Evolutionary conservation across 768 basidiomycete species (phyloP), one percentile per base, ranked within the genome.

Genomic region (Terana coerulea): DNA sequence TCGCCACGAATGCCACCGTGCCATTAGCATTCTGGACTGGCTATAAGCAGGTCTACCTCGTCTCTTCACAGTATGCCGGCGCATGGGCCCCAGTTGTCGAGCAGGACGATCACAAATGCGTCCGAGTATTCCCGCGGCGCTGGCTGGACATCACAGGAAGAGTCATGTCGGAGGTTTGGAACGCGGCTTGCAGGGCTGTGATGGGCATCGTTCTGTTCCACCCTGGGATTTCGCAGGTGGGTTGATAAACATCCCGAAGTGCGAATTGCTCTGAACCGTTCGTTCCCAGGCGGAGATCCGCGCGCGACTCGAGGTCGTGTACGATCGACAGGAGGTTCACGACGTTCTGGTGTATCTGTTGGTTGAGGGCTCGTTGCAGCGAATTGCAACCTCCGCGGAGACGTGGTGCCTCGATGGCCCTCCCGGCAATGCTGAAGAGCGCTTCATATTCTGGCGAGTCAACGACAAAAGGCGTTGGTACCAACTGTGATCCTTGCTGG

Each of bases 91-190:
- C 87, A 31, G 61, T 68, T 10, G 11, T 28, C 24, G 31, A 45
- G 11, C 42, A 35, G 35, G 39, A 33, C 12, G 31, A 37, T n/a
- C 30, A 15, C 14, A 47, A 41, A 29, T n/a, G 67, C 21, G 41
- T 39, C 5, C 46, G 56, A 36, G 35, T 82, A 14, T 75, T 82
- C 47, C 89, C 90, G 35, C 75, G 88, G 29, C 80, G 89, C 15
- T 91, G 89, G 90, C 67, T 88, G 34, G 86, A 89, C 62, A 77
- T 89, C 49, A 69, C 71, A n/a, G 90, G 90, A 3, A 59, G 59
- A 14, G 81, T 72, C 59, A 69, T 90, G 30, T 63, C 68, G 9
- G 81, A 83, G 51, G 75, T 78, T 31, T 92, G 90, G 90, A 75
- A 80, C 49, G 78, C 85, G n/a, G 88, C 82, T 7, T 61, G 85